Percentiles rank a stretch among this genome's conserved stretches.
phyloP scores from a whole-genome alignment of 306 rosid species.

The Citrullus amarus region DNA sequence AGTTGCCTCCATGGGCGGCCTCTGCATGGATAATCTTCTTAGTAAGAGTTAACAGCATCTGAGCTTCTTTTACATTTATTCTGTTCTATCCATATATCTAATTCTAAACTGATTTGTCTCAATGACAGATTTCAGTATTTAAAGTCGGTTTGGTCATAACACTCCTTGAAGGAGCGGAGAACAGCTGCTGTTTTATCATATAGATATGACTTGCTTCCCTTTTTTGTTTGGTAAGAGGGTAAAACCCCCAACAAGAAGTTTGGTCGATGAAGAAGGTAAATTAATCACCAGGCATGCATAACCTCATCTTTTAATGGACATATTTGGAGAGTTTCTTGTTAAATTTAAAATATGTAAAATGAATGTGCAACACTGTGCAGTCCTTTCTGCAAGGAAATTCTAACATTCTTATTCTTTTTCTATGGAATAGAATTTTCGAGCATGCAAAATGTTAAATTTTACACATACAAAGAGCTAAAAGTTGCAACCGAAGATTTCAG shows the following conservation, averaged over 20 bases:
- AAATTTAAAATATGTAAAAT: background rate
- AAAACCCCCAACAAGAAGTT: conserved; percentile 18
- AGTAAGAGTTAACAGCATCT: background rate
- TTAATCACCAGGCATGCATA: background rate
- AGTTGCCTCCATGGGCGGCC: background rate
- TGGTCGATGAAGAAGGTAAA: conserved; percentile 44
- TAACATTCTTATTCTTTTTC: background rate
- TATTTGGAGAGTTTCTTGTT: background rate
- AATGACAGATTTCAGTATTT: background rate
- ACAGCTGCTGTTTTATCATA: conserved; percentile 7
- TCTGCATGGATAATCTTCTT: background rate
- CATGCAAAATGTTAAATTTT: conserved; percentile 50
- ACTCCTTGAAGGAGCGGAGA: conserved; percentile 23
- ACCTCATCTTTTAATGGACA: background rate
- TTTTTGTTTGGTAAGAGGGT: conserved; percentile 29
- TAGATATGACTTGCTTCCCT: conserved; percentile 60
- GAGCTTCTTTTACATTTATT: background rate
- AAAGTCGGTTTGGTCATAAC: background rate
- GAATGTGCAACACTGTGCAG: background rate
- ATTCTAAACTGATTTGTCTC: background rate
- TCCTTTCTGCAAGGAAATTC: background rate
- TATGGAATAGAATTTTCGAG: conserved; percentile 39
- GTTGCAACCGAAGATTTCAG: conserved; percentile 63
- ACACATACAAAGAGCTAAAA: conserved; percentile 52
- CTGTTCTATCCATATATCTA: background rate